Percentiles rank a stretch among this genome's conserved stretches.
phyloP scores from a whole-genome alignment of 1,284 basidiomycete genomes.

The Leccinum subspadiceum region DNA sequence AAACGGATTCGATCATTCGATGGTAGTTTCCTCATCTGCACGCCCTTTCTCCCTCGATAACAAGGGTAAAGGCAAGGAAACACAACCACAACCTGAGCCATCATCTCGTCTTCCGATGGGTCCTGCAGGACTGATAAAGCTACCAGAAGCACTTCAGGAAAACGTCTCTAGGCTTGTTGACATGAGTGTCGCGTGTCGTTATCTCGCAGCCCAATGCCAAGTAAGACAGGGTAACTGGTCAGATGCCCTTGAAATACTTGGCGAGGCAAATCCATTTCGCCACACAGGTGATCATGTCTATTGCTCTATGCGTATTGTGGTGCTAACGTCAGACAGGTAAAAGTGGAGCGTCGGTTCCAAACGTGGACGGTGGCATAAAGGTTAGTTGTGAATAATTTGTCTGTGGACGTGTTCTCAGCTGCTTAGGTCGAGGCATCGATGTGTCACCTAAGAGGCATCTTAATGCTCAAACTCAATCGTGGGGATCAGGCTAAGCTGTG shows the following conservation, averaged over 20 bases:
- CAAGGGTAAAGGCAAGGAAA: slow-evolving; percentile 65
- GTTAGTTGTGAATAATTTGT: slow-evolving; percentile 35
- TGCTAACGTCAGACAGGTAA: slow-evolving; percentile 37
- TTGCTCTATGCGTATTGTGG: background rate
- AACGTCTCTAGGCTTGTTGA: slow-evolving; percentile 80
- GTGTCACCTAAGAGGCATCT: slow-evolving; percentile 88
- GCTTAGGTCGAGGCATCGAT: slow-evolving; percentile 89
- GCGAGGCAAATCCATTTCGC: slow-evolving; percentile 86
- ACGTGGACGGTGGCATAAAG: slow-evolving; percentile 86
- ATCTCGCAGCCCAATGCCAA: slow-evolving; percentile 93
- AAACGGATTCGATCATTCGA: slow-evolving; percentile 44
- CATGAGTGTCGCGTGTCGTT: slow-evolving; percentile 89
- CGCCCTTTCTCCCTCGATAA: slow-evolving; percentile 28
- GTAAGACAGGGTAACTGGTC: slow-evolving; percentile 90
- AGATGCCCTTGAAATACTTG: slow-evolving; percentile 91
- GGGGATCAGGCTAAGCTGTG: slow-evolving; percentile 87
- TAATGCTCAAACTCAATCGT: slow-evolving; percentile 93
- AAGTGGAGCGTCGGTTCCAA: slow-evolving; percentile 69
- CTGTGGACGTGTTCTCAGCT: slow-evolving; percentile 13
- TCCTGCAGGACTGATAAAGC: slow-evolving; percentile 63
- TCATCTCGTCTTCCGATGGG: slow-evolving; percentile 64
- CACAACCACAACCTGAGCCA: slow-evolving; percentile 38
- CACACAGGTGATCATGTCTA: slow-evolving; percentile 48
- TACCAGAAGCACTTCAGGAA: slow-evolving; percentile 58
- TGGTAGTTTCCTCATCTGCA: slow-evolving; percentile 21